These are phyloP conservation scores for Saksenaea vasiformis DNA, from an alignment of 371 early-diverging fungal genomes.

Conservation along the genomic window DNA sequence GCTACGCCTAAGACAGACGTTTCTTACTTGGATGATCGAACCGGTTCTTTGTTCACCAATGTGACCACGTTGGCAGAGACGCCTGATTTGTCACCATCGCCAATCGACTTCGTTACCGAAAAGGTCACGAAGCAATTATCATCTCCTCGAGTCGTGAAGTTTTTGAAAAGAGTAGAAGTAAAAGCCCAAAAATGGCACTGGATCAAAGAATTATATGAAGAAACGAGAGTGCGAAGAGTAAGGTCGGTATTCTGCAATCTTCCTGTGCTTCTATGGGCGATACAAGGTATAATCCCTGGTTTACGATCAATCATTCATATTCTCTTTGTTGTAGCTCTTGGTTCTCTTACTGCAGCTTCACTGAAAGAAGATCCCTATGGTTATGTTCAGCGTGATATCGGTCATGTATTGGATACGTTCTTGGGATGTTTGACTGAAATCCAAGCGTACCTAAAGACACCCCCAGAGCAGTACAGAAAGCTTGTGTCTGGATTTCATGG, in stretches of 20 bases:
- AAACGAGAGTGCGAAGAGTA: slow-evolving; percentile 32
- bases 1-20: slow-evolving; percentile 11
- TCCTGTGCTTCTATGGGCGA: slow-evolving; percentile 47
- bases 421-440: slow-evolving; percentile 41
- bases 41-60: slow-evolving; percentile 16
- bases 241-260: slow-evolving; percentile 44
- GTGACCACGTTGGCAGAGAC: slow-evolving; percentile 10
- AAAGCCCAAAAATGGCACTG: slow-evolving; percentile 21
- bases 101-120: slow-evolving; percentile 15
- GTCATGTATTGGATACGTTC: slow-evolving; percentile 46
- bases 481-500: slow-evolving; percentile 17
- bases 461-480: slow-evolving; percentile 30
- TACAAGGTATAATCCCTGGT: slow-evolving; percentile 47
- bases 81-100: not conserved
- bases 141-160: slow-evolving; percentile 17
- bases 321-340: slow-evolving; percentile 32
- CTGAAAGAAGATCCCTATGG: slow-evolving; percentile 56
- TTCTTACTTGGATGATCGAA: slow-evolving; percentile 26
- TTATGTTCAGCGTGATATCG: slow-evolving; percentile 56
- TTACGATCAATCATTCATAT: not conserved
- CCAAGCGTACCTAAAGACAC: slow-evolving; percentile 33
- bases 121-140: slow-evolving; percentile 13
- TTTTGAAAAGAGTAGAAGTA: slow-evolving; percentile 15
- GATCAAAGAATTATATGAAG: slow-evolving; percentile 30
- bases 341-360: slow-evolving; percentile 50